These are phyloP conservation scores for Ophiostoma angusticollis DNA, from an alignment of 2,329 filamentous ascomycete species.

Conservation along the genomic window DNA sequence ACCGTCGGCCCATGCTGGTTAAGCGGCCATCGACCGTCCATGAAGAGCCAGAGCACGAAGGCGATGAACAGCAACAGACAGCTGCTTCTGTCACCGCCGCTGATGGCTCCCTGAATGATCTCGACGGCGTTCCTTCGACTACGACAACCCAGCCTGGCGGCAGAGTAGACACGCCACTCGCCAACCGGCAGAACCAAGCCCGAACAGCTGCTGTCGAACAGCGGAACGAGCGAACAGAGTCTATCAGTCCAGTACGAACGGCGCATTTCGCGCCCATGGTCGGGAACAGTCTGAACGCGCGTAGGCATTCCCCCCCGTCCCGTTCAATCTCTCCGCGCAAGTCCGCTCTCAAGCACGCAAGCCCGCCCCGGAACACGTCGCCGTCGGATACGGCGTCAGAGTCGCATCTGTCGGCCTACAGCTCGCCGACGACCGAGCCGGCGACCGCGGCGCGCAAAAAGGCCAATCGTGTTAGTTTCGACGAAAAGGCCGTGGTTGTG, in stretches of 20 bases:
- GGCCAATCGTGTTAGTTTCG: slow-evolving; percentile 64
- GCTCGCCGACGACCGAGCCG: neutral
- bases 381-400: slow-evolving; percentile 38
- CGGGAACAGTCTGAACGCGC: slow-evolving; percentile 39
- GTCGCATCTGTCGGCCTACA: slow-evolving; percentile 12
- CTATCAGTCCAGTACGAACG: slow-evolving; percentile 51
- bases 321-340: slow-evolving; percentile 65
- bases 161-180: no score
- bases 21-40: slow-evolving; percentile 26
- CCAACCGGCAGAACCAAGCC: no score
- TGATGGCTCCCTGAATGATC: slow-evolving; percentile 14
- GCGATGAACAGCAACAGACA: slow-evolving; percentile 12
- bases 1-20: slow-evolving; percentile 5
- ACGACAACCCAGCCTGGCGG: neutral
- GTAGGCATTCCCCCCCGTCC: slow-evolving; percentile 51
- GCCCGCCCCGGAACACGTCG: slow-evolving; percentile 39
- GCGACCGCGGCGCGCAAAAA: slow-evolving; percentile 38
- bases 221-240: slow-evolving; percentile 26
- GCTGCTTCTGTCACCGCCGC: neutral
- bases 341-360: slow-evolving; percentile 57
- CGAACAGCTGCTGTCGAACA: neutral
- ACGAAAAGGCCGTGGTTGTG: slow-evolving; percentile 39
- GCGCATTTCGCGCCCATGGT: slow-evolving; percentile 51
- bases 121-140: slow-evolving; percentile 25
- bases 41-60: slow-evolving; percentile 24